Base-by-base conservation (phyloP, 306 rosid genomes). In the Canavalia gladiata region DNA sequence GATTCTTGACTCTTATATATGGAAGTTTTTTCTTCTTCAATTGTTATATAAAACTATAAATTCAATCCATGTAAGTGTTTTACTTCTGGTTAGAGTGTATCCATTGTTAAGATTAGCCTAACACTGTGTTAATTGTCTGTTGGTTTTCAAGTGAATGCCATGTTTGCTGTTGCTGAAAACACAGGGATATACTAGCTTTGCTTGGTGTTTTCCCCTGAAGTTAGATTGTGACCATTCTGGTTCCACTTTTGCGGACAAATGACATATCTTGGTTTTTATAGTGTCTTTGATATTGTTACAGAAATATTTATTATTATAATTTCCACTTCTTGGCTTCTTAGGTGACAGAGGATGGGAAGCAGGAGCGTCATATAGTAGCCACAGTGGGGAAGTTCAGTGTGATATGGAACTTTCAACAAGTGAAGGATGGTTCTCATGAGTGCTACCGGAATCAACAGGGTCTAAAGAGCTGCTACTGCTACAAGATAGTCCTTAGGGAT, bases 381-480 rank as follows among this genome's bases (percentile, higher is more conserved):
- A 96, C 99, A 2, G 99, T 96, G 64, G 99, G 99, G 74, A 96
- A 96, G 75, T 96, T 96, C 72, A 96, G 99, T 18, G 99, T 94
- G 86, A 92, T 96, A 55, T 96, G 99, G 98, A 94, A 96, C 86
- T 93, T 96, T 91, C 97, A 92, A 59, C 99, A 92, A 79, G 95
- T 95, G 83, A 93, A 95, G 87, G 87, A 95, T 34, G 87, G 99
- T 49, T 84, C 98, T 13, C 99, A 95, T 12, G 97, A 92, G 77
- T 95, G 99, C 87, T 93, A 95, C 87, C 93, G 74, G 37, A 82
- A 91, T 78, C 99, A 91, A 82, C 94, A 92, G 80, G 98, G 99
- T 71, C 87, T 93, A 45, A 94, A 93, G 94, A 96, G 98, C 86
- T 96, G 99, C 87, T 96, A 92, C 78, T 96, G 99, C 87, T 94